Evolutionary conservation across 331 rosid species (phyloP).

Genomic region (Acacia concinna): DNA sequence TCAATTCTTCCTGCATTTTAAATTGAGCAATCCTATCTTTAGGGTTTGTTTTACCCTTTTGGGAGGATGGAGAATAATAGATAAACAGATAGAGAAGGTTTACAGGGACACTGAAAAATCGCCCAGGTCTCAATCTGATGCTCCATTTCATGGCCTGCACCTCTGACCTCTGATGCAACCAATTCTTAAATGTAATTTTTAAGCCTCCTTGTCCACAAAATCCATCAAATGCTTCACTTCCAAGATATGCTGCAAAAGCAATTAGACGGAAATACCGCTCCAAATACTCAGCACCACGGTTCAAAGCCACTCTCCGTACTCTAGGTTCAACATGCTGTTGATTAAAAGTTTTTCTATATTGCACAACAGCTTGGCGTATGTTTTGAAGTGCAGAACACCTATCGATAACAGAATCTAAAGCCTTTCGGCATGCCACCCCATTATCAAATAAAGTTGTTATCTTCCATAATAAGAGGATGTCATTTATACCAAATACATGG

Average conservation of each 20-base stretch:
- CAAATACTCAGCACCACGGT: constrained; percentile 86
- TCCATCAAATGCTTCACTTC: constrained; percentile 91
- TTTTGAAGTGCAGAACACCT: constrained; percentile 83
- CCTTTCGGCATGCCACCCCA: constrained; percentile 82
- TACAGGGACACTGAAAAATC: constrained; percentile 60
- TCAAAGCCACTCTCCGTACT: constrained; percentile 89
- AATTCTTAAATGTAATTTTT: constrained; percentile 74
- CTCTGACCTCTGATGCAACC: constrained; percentile 87
- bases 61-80: not conserved
- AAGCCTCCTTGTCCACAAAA: constrained; percentile 77
- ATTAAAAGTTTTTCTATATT: constrained; percentile 61
- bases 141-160: constrained; percentile 97
- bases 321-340: constrained; percentile 86
- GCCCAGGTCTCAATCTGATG: constrained; percentile 83
- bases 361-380: constrained; percentile 78
- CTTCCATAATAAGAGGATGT: not conserved
- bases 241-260: constrained; percentile 97
- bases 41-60: not conserved
- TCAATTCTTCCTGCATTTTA: not conserved
- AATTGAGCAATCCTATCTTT: not conserved
- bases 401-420: constrained; percentile 78
- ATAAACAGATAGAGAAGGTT: not conserved
- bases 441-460: constrained; percentile 80
- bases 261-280: constrained; percentile 83
- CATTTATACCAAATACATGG: not conserved